Evolutionary conservation across 2,329 filamentous ascomycete genomes (phyloP).

Genomic region (Dendryphion nanum): DNA sequence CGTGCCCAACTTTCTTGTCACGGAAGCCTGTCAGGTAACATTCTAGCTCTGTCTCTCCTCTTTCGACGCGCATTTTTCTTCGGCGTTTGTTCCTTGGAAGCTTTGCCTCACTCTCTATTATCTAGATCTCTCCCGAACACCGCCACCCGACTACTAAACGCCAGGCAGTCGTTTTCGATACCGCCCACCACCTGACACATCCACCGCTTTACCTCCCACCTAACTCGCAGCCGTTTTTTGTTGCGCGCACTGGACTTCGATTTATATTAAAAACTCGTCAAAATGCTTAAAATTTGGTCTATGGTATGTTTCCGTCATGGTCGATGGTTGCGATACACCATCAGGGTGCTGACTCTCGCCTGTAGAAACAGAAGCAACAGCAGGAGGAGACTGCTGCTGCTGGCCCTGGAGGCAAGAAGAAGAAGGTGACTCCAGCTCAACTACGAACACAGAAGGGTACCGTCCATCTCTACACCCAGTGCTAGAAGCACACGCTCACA

Average conservation of each 20-base stretch:
- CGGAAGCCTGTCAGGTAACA: too few relatives aligned
- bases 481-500: slow-evolving; percentile 5
- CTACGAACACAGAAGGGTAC: slow-evolving; percentile 92
- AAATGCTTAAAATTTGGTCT: slow-evolving; percentile 99
- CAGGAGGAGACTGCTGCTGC: slow-evolving; percentile 88
- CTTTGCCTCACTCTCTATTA: not conserved
- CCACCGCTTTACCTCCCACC: too few relatives aligned
- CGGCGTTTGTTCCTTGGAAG: slow-evolving; percentile 3
- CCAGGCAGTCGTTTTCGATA: too few relatives aligned
- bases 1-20: too few relatives aligned
- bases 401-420: slow-evolving; percentile 79
- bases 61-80: too few relatives aligned
- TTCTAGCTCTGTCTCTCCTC: too few relatives aligned
- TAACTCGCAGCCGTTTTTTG: too few relatives aligned
- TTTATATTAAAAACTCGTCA: too few relatives aligned
- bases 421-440: slow-evolving; percentile 97
- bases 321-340: not conserved
- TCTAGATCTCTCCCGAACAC: too few relatives aligned
- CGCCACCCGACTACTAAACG: too few relatives aligned
- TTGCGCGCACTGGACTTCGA: too few relatives aligned
- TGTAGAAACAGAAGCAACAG: slow-evolving; percentile 91
- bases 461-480: slow-evolving; percentile 3
- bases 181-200: too few relatives aligned
- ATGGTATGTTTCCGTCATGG: slow-evolving; percentile 63
- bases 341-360: slow-evolving; percentile 20